phyloP scores from a whole-genome alignment of 2,329 filamentous ascomycete genomes.

The Aspergillus udagawae region DNA sequence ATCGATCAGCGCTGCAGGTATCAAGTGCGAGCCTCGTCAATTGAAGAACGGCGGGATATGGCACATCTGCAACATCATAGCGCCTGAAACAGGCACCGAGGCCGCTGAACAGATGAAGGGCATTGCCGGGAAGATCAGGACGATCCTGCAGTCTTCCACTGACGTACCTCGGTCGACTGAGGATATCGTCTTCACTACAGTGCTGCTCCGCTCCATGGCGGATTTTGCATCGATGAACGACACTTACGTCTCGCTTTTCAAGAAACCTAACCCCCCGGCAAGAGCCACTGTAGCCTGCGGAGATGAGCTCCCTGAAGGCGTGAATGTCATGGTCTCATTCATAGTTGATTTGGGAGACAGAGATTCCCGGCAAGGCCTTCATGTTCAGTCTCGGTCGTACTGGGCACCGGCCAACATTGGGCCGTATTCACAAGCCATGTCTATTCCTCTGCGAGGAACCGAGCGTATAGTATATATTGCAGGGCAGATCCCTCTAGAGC shows the following conservation, averaged over 20 bases:
- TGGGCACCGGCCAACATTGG: constrained; percentile 98
- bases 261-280: constrained; percentile 74
- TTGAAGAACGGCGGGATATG: constrained; percentile 23
- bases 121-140: constrained; percentile 16
- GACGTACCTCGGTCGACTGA: constrained; percentile 21
- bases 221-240: constrained; percentile 73
- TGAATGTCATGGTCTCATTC: constrained; percentile 59
- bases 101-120: constrained; percentile 40
- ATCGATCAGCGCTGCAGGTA: neutral
- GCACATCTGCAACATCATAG: constrained; percentile 37
- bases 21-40: constrained; percentile 13
- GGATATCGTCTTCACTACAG: constrained; percentile 48
- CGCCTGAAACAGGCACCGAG: constrained; percentile 35
- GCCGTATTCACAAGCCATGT: constrained; percentile 86
- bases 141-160: constrained; percentile 20
- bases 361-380: constrained; percentile 54
- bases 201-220: constrained; percentile 74
- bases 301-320: constrained; percentile 55
- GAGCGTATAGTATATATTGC: constrained; percentile 62
- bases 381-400: constrained; percentile 91
- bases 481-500: constrained; percentile 86
- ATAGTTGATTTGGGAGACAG: constrained; percentile 39
- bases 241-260: constrained; percentile 72
- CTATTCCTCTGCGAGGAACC: constrained; percentile 27
- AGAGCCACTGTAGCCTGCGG: constrained; percentile 80